These are phyloP conservation scores for Coemansia pectinata DNA, from an alignment of 192 early-diverging fungal species.

Conservation along the genomic window DNA sequence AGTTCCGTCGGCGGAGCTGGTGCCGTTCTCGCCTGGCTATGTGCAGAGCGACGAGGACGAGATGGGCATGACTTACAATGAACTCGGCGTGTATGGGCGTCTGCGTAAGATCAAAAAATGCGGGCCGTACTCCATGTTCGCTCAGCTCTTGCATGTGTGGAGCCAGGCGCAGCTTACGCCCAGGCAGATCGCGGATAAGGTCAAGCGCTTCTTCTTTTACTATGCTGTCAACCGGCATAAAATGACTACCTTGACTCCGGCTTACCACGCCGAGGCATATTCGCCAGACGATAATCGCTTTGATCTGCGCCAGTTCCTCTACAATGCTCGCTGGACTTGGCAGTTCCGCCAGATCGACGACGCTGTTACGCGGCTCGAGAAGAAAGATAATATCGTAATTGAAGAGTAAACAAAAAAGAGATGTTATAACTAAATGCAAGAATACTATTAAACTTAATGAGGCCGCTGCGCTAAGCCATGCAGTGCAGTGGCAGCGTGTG, in stretches of 20 bases:
- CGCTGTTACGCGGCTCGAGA: slow-evolving; percentile 36
- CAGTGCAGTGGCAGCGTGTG: background rate
- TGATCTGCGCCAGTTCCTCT: slow-evolving; percentile 95
- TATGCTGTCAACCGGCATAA: slow-evolving; percentile 99
- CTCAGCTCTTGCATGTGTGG: slow-evolving; percentile 84
- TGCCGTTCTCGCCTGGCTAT: slow-evolving; percentile 82
- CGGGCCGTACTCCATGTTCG: slow-evolving; percentile 96
- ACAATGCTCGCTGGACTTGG: slow-evolving; percentile 89
- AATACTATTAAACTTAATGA: background rate
- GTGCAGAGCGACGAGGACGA: slow-evolving; percentile 91
- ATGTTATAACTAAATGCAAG: background rate
- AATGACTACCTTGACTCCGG: slow-evolving; percentile 94
- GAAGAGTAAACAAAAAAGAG: background rate
- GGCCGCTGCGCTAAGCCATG: background rate
- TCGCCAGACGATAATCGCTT: slow-evolving; percentile 98
- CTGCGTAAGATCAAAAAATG: slow-evolving; percentile 84
- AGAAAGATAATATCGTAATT: background rate
- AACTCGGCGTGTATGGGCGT: slow-evolving; percentile 87
- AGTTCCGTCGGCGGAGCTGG: slow-evolving; percentile 93
- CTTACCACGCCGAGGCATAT: slow-evolving; percentile 94
- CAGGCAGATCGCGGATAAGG: slow-evolving; percentile 80
- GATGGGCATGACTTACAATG: slow-evolving; percentile 98
- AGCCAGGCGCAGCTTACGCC: slow-evolving; percentile 19
- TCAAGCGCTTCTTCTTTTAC: slow-evolving; percentile 95
- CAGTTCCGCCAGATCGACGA: slow-evolving; percentile 89